Percentiles rank a stretch among this genome's conserved stretches.
Conservation (phyloP, 208 protist species). For the Wallacemonas sp. region DNA sequence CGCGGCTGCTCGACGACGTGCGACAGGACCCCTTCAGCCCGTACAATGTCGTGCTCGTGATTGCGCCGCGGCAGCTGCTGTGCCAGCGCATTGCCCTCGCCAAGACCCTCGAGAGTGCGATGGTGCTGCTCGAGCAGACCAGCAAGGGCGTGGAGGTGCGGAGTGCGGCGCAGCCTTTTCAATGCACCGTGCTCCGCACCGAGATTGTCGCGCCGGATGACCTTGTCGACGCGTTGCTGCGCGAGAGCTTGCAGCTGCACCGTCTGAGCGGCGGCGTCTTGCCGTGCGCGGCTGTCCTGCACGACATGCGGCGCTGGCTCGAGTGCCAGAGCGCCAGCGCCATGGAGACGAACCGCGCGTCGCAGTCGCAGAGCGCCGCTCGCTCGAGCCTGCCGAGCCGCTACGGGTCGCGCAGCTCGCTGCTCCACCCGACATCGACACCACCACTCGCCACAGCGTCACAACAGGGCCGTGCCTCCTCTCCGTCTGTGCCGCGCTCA, state of each 20-base stretch:
- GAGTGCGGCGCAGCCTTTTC: constrained; percentile 52
- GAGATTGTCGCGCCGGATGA: constrained; percentile 43
- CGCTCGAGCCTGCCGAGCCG: constrained; percentile 2
- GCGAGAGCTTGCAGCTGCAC: constrained; percentile 47
- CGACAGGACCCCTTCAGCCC: constrained; percentile 51
- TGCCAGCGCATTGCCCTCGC: constrained; percentile 49
- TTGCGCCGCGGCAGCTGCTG: constrained; percentile 59
- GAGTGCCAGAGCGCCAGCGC: constrained; percentile 35
- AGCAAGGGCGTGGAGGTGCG: constrained; percentile 28
- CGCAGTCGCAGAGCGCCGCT: background rate
- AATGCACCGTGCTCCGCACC: constrained; percentile 29
- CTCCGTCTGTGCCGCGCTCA: constrained; percentile 6
- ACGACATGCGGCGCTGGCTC: constrained; percentile 45
- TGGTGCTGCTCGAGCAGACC: constrained; percentile 62
- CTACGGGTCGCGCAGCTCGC: background rate
- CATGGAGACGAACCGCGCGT: constrained; percentile 5
- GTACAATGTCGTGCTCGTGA: constrained; percentile 64
- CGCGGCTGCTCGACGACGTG: constrained; percentile 18
- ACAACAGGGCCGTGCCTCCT: background rate
- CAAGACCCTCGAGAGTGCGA: constrained; percentile 61
- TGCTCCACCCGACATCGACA: constrained; percentile 1
- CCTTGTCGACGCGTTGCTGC: constrained; percentile 42
- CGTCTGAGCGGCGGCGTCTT: constrained; percentile 29
- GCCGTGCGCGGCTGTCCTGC: constrained; percentile 43
- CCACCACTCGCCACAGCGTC: background rate